Percentiles rank a stretch among this genome's conserved stretches.
These are phyloP conservation scores for Pythium phragmiticola DNA, from an alignment of 352 stramenopile genomes.

Conservation along the genomic window DNA sequence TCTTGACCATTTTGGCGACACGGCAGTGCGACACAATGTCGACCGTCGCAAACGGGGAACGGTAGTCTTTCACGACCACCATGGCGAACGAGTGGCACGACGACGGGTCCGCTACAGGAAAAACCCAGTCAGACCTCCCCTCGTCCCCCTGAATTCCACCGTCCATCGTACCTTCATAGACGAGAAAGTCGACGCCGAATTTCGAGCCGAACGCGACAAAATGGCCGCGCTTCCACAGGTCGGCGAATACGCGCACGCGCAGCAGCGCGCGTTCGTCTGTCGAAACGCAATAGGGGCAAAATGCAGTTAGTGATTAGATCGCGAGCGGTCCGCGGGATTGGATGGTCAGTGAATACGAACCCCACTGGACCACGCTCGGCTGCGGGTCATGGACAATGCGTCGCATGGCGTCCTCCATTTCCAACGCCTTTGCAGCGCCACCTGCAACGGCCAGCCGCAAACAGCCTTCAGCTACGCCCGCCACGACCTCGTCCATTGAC, in stretches of 20 bases:
- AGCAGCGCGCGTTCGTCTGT: slow-evolving; percentile 14
- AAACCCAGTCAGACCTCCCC: background rate
- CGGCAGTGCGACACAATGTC: slow-evolving; percentile 65
- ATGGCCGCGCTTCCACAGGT: slow-evolving; percentile 68
- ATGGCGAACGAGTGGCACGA: slow-evolving; percentile 47
- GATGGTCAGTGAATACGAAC: background rate
- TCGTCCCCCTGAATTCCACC: background rate
- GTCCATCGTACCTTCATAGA: slow-evolving; percentile 58
- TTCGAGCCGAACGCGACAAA: slow-evolving; percentile 75
- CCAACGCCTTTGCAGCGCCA: background rate
- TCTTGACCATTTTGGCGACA: slow-evolving; percentile 77
- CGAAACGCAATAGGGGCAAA: background rate
- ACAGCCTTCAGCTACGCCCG: slow-evolving; percentile 38
- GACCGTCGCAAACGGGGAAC: slow-evolving; percentile 41
- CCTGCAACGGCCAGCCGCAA: slow-evolving; percentile 30
- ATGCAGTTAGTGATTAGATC: no score
- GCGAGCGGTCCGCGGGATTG: background rate
- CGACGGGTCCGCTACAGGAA: slow-evolving; percentile 37
- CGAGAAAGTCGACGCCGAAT: slow-evolving; percentile 79
- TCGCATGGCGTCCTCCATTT: background rate
- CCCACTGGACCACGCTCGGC: background rate
- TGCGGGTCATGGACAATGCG: background rate
- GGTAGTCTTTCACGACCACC: slow-evolving; percentile 50
- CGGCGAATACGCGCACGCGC: slow-evolving; percentile 51
- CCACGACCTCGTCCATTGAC: slow-evolving; percentile 46